Evolutionary conservation across 768 basidiomycete species (phyloP).

Genomic region (Russula ochroleuca): DNA sequence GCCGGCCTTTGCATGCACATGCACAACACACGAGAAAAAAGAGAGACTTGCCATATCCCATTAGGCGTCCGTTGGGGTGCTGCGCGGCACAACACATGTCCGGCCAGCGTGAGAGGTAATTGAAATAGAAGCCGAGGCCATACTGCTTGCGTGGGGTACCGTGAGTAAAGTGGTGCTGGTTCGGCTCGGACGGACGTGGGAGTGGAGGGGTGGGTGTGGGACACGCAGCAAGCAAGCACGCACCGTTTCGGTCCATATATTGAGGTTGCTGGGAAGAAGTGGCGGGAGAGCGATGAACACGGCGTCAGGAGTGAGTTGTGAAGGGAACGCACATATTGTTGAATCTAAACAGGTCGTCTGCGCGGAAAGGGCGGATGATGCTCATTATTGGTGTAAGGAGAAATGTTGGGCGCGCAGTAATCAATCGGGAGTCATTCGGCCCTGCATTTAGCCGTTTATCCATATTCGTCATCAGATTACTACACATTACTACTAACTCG

Average conservation of each 20-base stretch:
- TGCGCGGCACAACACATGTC: constrained; percentile 84
- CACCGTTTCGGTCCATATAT: constrained; percentile 91
- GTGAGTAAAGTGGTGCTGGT: not conserved
- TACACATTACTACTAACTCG: not conserved
- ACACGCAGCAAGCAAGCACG: constrained; percentile 37
- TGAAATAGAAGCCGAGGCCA: constrained; percentile 82
- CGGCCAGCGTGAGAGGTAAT: constrained; percentile 87
- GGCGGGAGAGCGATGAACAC: not conserved
- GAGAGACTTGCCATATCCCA: constrained; percentile 81
- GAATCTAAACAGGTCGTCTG: constrained; percentile 87
- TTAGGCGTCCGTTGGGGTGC: constrained; percentile 75
- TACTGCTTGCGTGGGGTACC: constrained; percentile 50
- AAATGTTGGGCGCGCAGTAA: not conserved
- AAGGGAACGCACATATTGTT: constrained; percentile 68
- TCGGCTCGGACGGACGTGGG: not conserved
- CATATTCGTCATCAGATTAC: not conserved
- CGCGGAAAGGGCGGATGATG: constrained; percentile 78
- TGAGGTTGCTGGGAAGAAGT: constrained; percentile 62
- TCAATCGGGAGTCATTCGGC: not conserved
- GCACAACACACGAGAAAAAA: not conserved
- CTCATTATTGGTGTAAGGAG: constrained; percentile 52
- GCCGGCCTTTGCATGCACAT: too few species aligned
- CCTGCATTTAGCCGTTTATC: too few species aligned
- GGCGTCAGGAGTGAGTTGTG: not conserved
- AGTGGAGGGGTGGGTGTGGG: not conserved